Base-by-base conservation (phyloP, 345 rosid genomes). In the Salix arbutifolia region DNA sequence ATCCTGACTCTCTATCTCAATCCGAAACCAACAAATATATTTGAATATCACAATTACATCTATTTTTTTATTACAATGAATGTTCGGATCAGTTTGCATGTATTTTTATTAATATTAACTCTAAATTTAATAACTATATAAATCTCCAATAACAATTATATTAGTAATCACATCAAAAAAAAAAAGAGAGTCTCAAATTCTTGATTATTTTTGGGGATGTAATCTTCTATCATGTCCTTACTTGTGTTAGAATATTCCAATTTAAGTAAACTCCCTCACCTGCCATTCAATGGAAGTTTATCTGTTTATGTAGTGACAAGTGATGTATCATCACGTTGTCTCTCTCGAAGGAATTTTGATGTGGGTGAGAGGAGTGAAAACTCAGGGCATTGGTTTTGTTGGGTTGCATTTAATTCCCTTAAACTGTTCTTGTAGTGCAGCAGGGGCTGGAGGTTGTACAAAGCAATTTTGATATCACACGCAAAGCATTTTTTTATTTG, bases 381-480 rank as follows among this genome's bases (percentile, higher is more conserved):
- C 4, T 26, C 2, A 40, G 21, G 35, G 65, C 17, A 53, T 35
- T 62, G 53, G 25, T 53, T 70, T 78, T 78, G 80, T 69, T 81
- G 76, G 86, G 70, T 65, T 71, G 83, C 82, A 80, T 82, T 86
- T 3, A 78, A 82, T 80, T 79, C 74, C 71, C 73, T 64, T 80
- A 71, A 76, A 70, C 81, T 74, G 79, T 82, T 79, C 85, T 84
- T 80, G 76, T 50, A 79, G 58, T 81, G 73, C 74, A 79, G 80
- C 69, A 66, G 73, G 70, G 82, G 75, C 84, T 85, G 83, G 75
- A 58, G 23, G 71, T 64, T 48, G 79, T 77, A 67, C 86, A 81
- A 64, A 67, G 56, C 71, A 76, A 37, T 72, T 81, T 60, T 73
- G 67, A 75, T 65, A 73, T 74, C 83, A 83, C 85, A 83, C 82